Evolutionary conservation across 2,329 filamentous ascomycete genomes (phyloP), one percentile per base, ranked within the genome.

Genomic region (Pestalotiopsis sp.): DNA sequence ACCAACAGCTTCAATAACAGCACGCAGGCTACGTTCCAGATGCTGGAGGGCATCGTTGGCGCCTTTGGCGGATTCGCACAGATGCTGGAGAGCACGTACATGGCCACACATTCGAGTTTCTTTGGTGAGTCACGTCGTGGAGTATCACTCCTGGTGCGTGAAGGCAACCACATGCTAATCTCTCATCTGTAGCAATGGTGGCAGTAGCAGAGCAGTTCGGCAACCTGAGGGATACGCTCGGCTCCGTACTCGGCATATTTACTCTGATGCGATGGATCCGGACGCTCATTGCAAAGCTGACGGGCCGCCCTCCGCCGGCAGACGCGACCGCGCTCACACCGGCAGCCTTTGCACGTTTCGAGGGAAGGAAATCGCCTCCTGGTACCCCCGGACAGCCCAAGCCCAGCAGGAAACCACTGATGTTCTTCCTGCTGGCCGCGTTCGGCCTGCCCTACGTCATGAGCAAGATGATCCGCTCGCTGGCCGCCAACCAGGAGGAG

Each of bases 1-100:
- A 98, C 95, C n/a, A 93, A 97, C 78, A 92, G 93, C 66, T 98
- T 98, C 85, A 93, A 91, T 78, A 95, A 97, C 80, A 96, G 93
- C 84, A 99, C 97, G 0, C 93, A 96, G 75, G 93, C 95, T 12
- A 99, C 96, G 0, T 99, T 99, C 78, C 96, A 98, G 85, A 94
- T 99, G 87, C 94, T 99, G 65, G 96, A 99, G 83, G 96, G 95
- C 74, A 93, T 99, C 68, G 96, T 99, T 14, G 93, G 94, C 27
- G 95, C 96, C 2, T 99, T 99, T 84, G 95, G 95, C 23, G 96
- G 97, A 0, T 98, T 99, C 78, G 94, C 97, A 13, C 96, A 99
- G 84, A 99, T 99, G 96, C 87, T 99, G 36, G 96, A 99, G 83
- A 98, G 96, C 84, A 98, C 96, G 12, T 99, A 98, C 76, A 99